A percentile compares a stretch with the other conserved stretches of the same genome.
phyloP scores from a whole-genome alignment of 2,329 filamentous ascomycete genomes.

The Didymosphaeria variabile region DNA sequence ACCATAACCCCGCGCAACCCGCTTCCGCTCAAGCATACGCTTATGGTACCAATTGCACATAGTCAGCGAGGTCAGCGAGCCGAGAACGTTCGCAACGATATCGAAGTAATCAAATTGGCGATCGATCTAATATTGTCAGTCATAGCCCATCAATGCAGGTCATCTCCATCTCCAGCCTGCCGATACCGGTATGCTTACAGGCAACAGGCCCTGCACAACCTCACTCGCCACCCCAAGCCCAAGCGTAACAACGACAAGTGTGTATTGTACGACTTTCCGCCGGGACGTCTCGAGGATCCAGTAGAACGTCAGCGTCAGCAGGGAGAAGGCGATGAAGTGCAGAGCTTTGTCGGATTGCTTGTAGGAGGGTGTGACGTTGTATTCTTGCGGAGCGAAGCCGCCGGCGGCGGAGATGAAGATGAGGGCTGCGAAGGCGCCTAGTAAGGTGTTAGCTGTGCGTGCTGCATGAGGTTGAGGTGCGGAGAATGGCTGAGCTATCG shows the following conservation, averaged over 20 bases:
- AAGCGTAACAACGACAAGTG: constrained; percentile 80
- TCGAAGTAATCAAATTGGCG: constrained; percentile 79
- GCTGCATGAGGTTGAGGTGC: too few relatives aligned
- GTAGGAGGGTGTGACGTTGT: constrained; percentile 63
- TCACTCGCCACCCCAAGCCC: constrained; percentile 77
- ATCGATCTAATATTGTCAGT: constrained; percentile 50
- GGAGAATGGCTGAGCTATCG: too few relatives aligned
- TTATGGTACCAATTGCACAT: constrained; percentile 93
- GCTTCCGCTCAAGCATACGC: constrained; percentile 89
- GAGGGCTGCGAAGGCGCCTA: constrained; percentile 65
- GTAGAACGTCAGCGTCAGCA: constrained; percentile 88
- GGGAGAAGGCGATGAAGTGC: constrained; percentile 88
- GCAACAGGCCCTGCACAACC: constrained; percentile 77
- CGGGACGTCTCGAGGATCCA: constrained; percentile 95
- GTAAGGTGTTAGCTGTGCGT: constrained; percentile 13
- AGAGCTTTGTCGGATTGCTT: constrained; percentile 85
- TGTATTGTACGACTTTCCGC: constrained; percentile 83
- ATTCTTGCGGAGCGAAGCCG: constrained; percentile 69
- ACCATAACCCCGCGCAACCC: constrained; percentile 76
- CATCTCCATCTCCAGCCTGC: too few relatives aligned
- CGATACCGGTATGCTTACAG: constrained; percentile 42
- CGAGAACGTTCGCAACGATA: constrained; percentile 85
- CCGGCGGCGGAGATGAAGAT: constrained; percentile 72
- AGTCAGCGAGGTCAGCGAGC: constrained; percentile 74
- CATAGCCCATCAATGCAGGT: not conserved